Evolutionary conservation across 2,329 filamentous ascomycete species (phyloP), one percentile per base, ranked within the genome.

Genomic region (Colletotrichum falcatum): DNA sequence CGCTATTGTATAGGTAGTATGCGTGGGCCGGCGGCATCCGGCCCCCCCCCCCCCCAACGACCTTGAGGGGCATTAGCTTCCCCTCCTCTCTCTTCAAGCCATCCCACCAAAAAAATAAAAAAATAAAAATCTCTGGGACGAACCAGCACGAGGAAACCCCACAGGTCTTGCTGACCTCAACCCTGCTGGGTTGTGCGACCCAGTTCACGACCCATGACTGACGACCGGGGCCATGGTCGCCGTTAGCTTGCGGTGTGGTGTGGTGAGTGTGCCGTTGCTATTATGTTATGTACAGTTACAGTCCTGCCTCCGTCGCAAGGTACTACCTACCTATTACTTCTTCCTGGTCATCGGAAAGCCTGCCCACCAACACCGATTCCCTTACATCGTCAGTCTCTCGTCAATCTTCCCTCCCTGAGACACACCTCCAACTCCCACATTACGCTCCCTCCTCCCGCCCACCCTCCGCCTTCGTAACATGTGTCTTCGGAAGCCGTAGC

Each of bases 341-440:
- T n/a, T 60, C 16, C 46, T 37, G 44, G 9, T 39, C 30, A n/a
- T 62, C 48, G 30, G 60, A 23, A 35, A 30, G 53, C 51, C 44
- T 42, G 58, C 55, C 61, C 54, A 66, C 66, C 62, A 42, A 44
- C 49, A 30, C 54, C 64, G 53, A 62, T 71, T 63, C 59, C 64
- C 64, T 71, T 68, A 63, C 68, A 71, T 71, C 68, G 68, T 71
- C 68, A 71, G 59, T 63, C 53, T 53, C 62, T 42, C 30, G 49
- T 56, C 46, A 58, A 42, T 48, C 53, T 30, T 55, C 30, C 30
- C 61, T 62, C 58, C 59, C 68, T 71, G 59, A 68, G 68, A 71
- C 65, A 68, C 48, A 33, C 60, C 33, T n/a, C 35, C 49, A 64
- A 64, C 61, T 30, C 48, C 55, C 44, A 58, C 37, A 12, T 30